Base-by-base conservation (phyloP, 2,329 filamentous ascomycete species). In the Neopestalotiopsis sp. region DNA sequence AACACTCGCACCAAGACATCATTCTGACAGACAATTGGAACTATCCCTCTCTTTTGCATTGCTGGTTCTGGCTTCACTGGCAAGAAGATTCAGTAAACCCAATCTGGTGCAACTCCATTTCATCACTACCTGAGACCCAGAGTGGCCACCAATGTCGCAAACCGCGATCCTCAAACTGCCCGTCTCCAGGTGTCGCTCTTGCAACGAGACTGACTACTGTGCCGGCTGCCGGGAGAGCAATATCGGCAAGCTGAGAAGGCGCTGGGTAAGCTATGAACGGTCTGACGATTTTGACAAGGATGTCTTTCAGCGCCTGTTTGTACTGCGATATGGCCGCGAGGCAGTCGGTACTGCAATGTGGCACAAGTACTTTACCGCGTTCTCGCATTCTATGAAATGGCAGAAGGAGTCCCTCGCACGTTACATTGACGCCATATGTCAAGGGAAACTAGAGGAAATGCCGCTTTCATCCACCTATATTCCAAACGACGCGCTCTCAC, bases 401-500 rank as follows among this genome's bases (percentile, higher is more conserved):
- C 63, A 57, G 4, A 45, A 45, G 20, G 45, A 65, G n/a, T 56
- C 63, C 10, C 53, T 65, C 17, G 49, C 45, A 9, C 20, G 38
- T 2, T 65, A 32, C n/a, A 65, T 65, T n/a, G 63, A 65, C 58
- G 63, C 63, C 20, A 65, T 65, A 12, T 65, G 28, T 45, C 17
- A 65, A 3, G 63, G 63, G 1, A 57, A 20, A n/a, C 28, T 57
- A 9, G 63, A 65, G 30, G 10, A 49, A 28, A 34, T 65, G 49
- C 24, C 63, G 49, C 42, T 57, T 3, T n/a, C 63, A 24, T 56
- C 63, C 7, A 17, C 63, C 42, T 58, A n/a, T 34, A 34, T 57
- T 17, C 63, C 63, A 24, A 40, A 17, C 12, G 42, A 65, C 24
- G 63, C 20, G 28, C 28, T 65, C 14, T 34, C 63, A 13, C 63